Conservation (phyloP, 2,329 filamentous ascomycete species). For the Fusarium metavorans region DNA sequence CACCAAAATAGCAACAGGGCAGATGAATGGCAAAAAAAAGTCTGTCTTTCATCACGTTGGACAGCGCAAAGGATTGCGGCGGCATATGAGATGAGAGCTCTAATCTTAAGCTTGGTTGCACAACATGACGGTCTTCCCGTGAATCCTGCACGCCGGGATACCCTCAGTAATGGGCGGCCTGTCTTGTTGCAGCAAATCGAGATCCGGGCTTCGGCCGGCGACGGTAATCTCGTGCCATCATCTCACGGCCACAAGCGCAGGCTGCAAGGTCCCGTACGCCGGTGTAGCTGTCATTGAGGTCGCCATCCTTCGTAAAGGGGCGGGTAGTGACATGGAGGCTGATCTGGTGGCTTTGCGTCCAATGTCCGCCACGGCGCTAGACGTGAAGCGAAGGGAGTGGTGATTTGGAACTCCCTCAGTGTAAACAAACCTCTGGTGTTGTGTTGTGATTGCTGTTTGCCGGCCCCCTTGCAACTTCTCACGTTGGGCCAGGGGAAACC, state of each 20-base stretch:
- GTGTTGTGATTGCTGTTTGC: slow-evolving; percentile 31
- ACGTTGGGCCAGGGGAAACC: slow-evolving; percentile 19
- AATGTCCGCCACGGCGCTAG: slow-evolving; percentile 3
- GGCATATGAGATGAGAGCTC: slow-evolving; percentile 12
- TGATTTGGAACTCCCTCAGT: slow-evolving; percentile 27
- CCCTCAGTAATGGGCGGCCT: background rate
- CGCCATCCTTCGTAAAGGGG: slow-evolving; percentile 20
- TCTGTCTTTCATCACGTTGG: slow-evolving; percentile 8
- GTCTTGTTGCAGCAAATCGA: background rate
- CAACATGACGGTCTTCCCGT: slow-evolving; percentile 10
- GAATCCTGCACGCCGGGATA: slow-evolving; percentile 14
- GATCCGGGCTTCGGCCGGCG: background rate
- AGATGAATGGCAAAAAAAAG: slow-evolving; percentile 2
- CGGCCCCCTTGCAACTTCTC: slow-evolving; percentile 15
- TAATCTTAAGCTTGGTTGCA: slow-evolving; percentile 21
- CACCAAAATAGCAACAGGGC: slow-evolving; percentile 29
- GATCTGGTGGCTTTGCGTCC: slow-evolving; percentile 17
- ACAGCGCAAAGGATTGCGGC: background rate
- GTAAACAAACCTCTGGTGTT: slow-evolving; percentile 34
- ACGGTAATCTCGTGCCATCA: slow-evolving; percentile 15
- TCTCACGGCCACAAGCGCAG: slow-evolving; percentile 14
- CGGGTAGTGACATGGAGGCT: slow-evolving; percentile 35
- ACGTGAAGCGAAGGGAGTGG: slow-evolving; percentile 33
- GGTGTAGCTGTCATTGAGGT: slow-evolving; percentile 20
- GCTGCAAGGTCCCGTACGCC: slow-evolving; percentile 35